A percentile compares a stretch with the other conserved stretches of the same genome.
Conservation (phyloP, 495 filamentous ascomycete genomes). For the Lasiosphaeria ovina region DNA sequence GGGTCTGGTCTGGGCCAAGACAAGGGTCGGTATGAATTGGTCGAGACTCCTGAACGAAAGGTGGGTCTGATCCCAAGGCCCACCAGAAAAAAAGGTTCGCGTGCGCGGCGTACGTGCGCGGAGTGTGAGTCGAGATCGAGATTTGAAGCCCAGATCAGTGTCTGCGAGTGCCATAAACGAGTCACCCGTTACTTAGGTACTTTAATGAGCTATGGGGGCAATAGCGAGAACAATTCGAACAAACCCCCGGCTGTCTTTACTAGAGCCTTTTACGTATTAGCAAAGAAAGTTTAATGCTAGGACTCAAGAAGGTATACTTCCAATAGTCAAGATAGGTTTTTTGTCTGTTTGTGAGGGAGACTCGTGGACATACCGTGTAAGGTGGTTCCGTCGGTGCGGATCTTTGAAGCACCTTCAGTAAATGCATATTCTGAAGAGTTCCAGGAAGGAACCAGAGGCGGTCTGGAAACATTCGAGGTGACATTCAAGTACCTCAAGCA, state of each 20-base stretch:
- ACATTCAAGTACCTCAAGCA: no score
- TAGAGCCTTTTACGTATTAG: no score
- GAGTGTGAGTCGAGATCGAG: conserved; percentile 1
- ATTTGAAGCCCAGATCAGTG: conserved; percentile 7
- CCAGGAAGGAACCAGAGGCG: background rate
- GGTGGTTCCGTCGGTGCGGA: no score
- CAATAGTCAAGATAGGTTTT: background rate
- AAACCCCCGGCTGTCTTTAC: no score
- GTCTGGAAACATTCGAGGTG: background rate
- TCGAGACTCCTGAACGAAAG: background rate
- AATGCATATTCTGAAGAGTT: no score
- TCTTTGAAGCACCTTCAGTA: no score
- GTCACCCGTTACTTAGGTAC: background rate
- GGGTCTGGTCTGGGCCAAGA: background rate
- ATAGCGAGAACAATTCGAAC: no score
- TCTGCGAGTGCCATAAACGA: conserved; percentile 2
- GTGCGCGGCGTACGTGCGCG: background rate
- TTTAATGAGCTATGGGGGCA: no score
- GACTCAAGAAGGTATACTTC: no score
- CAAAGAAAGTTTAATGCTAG: no score
- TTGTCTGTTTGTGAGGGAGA: no score
- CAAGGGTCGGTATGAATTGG: background rate
- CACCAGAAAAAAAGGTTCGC: background rate
- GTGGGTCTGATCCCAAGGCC: background rate
- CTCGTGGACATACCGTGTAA: no score